These are phyloP conservation scores for Apiospora malaysiana DNA, from an alignment of 2,329 filamentous ascomycete genomes.

Conservation along the genomic window DNA sequence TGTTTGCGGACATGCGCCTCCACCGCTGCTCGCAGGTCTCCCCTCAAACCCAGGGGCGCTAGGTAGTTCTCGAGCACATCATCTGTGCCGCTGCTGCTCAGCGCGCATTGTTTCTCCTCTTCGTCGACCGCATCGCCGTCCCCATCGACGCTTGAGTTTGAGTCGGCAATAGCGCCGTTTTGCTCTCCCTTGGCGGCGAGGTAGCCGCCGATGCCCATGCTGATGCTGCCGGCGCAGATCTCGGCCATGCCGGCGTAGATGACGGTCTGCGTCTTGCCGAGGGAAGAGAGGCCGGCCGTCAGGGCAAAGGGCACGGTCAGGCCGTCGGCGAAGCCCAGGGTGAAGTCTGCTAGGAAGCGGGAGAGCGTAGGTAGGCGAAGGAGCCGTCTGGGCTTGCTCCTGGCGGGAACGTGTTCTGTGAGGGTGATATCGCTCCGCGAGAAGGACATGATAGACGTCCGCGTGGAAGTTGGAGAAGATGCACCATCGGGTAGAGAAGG, in stretches of 20 bases:
- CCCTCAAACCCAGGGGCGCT: conserved; percentile 33
- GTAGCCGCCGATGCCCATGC: conserved; percentile 79
- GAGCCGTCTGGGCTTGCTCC: neutral
- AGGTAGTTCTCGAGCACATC: conserved; percentile 32
- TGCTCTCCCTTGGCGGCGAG: conserved; percentile 67
- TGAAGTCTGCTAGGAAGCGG: conserved; percentile 64
- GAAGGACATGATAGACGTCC: conserved; percentile 13
- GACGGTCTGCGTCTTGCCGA: conserved; percentile 69
- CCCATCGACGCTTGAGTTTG: neutral
- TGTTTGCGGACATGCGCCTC: conserved; percentile 31
- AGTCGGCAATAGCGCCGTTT: conserved; percentile 24
- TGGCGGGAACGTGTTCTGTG: neutral
- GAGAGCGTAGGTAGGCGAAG: conserved; percentile 27
- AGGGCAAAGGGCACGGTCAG: conserved; percentile 82
- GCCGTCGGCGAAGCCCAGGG: conserved; percentile 79
- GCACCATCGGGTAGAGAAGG: neutral
- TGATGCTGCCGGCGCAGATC: conserved; percentile 76
- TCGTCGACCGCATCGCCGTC: neutral
- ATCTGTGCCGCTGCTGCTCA: conserved; percentile 14
- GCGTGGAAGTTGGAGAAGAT: neutral
- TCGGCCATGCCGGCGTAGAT: conserved; percentile 77
- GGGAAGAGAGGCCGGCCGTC: conserved; percentile 72
- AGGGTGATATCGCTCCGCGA: conserved; percentile 12
- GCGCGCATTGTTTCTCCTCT: conserved; percentile 39
- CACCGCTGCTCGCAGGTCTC: conserved; percentile 33